These are phyloP conservation scores for button mushroom (Agaricus bisporus) DNA, from an alignment of 768 basidiomycete genomes.

Conservation along the genomic window DNA sequence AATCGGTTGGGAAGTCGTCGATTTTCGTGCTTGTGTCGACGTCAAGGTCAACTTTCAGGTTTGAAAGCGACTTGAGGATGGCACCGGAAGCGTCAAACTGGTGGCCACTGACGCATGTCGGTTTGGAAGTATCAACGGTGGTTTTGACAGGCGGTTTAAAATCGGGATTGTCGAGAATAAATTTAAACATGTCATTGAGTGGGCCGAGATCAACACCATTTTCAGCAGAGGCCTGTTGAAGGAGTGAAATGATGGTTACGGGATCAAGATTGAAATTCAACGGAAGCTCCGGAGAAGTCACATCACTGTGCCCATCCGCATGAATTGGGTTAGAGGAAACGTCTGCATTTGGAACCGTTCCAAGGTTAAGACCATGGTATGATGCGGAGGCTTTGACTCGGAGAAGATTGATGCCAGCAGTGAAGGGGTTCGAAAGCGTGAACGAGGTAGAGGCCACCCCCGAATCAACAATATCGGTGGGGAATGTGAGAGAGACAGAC, in stretches of 20 bases:
- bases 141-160: conserved; percentile 50
- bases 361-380: conserved; percentile 50
- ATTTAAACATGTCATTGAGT: conserved; percentile 46
- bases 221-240: conserved; percentile 42
- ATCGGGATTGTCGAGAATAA: conserved; percentile 42
- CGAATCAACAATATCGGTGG: conserved; percentile 52
- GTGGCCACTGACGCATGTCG: conserved; percentile 60
- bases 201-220: conserved; percentile 60
- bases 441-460: conserved; percentile 56
- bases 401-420: conserved; percentile 63
- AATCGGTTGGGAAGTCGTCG: conserved; percentile 57
- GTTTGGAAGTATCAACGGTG: conserved; percentile 41
- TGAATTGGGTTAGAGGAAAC: conserved; percentile 51
- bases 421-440: conserved; percentile 62
- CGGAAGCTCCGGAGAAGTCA: conserved; percentile 51
- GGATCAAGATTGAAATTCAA: conserved; percentile 64
- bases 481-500: conserved; percentile 52
- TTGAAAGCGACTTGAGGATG: conserved; percentile 56
- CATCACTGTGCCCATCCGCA: conserved; percentile 50
- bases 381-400: conserved; percentile 46
- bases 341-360: conserved; percentile 52
- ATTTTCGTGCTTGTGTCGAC: conserved; percentile 50
- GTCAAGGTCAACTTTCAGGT: conserved; percentile 51
- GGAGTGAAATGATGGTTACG: conserved; percentile 49
- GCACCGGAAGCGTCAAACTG: conserved; percentile 59